These are phyloP conservation scores for Deuterostichococcus epilithicus DNA, from an alignment of 139 green algal species.

Conservation along the genomic window DNA sequence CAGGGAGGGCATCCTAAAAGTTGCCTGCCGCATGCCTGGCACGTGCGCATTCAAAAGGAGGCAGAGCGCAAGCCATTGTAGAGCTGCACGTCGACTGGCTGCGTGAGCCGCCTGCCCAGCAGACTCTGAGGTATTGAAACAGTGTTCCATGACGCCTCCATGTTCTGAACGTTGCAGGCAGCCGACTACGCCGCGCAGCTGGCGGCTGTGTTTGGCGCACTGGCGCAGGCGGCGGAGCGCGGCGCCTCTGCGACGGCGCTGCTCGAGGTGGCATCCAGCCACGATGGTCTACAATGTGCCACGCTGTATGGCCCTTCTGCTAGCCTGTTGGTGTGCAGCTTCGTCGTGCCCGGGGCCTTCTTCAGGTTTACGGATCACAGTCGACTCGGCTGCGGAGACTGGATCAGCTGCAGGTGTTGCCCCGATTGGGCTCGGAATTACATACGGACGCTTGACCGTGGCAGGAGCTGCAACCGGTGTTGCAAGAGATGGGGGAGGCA, in stretches of 20 bases:
- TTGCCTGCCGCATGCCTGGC: too few relatives aligned
- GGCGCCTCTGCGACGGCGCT: neutral
- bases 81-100: too few relatives aligned
- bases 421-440: too few relatives aligned
- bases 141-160: too few relatives aligned
- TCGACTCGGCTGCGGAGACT: neutral
- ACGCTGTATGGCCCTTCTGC: neutral
- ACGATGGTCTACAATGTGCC: neutral
- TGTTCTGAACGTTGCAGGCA: neutral
- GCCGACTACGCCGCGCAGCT: constrained; percentile 14
- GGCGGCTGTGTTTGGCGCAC: constrained; percentile 10
- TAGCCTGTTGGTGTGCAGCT: neutral
- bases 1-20: too few relatives aligned
- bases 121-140: too few relatives aligned
- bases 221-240: constrained; percentile 1
- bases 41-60: too few relatives aligned
- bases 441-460: neutral
- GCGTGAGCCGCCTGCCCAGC: too few relatives aligned
- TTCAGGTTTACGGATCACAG: neutral
- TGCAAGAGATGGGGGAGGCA: constrained; percentile 16
- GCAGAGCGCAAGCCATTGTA: too few relatives aligned
- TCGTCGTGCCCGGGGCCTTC: neutral
- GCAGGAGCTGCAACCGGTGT: constrained; percentile 14
- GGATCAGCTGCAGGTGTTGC: neutral
- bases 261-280: constrained; percentile 3